Conservation (phyloP, 139 green algal genomes). For the Closterium sp. region DNA sequence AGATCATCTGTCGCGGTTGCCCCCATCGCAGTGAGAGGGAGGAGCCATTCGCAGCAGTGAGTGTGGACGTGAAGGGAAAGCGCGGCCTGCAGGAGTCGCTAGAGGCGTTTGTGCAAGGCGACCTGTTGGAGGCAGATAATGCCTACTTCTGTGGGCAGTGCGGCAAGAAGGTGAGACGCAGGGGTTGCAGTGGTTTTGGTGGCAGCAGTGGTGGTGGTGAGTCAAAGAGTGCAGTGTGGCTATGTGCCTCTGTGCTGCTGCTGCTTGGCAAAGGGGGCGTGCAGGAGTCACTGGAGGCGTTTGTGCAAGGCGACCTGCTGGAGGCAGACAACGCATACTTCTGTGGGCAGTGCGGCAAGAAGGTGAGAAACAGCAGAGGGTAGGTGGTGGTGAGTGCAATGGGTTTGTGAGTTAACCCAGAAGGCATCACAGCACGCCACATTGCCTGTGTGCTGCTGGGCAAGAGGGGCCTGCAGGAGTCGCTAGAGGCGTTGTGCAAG, state of each 20-base stretch:
- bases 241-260: too few species aligned
- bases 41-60: conserved; percentile 69
- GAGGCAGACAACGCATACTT: conserved; percentile 91
- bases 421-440: too few species aligned
- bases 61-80: conserved; percentile 72
- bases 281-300: conserved; percentile 65
- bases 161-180: too few species aligned
- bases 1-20: conserved; percentile 41
- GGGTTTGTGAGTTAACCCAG: neutral
- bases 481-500: conserved; percentile 63
- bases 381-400: neutral
- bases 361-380: conserved; percentile 52
- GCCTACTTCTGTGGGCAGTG: too few species aligned
- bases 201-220: too few species aligned
- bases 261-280: conserved; percentile 65
- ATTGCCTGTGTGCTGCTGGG: too few species aligned
- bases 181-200: too few species aligned
- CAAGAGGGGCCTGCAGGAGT: too few species aligned
- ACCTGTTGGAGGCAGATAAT: too few species aligned
- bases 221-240: too few species aligned
- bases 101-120: neutral
- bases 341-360: conserved; percentile 72
- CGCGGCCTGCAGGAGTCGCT: conserved; percentile 65
- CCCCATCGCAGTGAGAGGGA: conserved; percentile 65
- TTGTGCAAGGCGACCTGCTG: conserved; percentile 81